phyloP scores from a whole-genome alignment of 805 yeast species.

The Hanseniaspora pseudoguilliermondii region DNA sequence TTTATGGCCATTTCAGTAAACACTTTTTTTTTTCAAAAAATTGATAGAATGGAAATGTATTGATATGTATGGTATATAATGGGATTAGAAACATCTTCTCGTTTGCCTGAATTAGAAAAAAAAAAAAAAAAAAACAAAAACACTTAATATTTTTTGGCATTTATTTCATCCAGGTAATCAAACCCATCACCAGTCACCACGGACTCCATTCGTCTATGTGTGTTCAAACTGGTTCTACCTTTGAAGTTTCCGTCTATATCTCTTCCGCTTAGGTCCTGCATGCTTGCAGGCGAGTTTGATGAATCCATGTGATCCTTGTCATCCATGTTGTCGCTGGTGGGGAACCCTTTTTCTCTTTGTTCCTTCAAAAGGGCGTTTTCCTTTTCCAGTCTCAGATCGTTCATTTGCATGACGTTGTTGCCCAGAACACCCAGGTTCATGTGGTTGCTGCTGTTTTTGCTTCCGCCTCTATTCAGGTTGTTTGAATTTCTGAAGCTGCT shows the following conservation, averaged over 20 bases:
- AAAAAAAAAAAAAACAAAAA: neutral
- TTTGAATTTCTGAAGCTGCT: neutral
- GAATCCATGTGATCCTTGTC: neutral
- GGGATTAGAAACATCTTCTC: neutral
- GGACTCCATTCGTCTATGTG: slow-evolving; percentile 8
- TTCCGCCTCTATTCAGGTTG: neutral
- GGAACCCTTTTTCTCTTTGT: slow-evolving; percentile 11
- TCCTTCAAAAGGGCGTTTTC: slow-evolving; percentile 6
- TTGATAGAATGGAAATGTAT: no score
- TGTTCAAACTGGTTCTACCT: slow-evolving; percentile 8
- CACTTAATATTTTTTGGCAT: slow-evolving; percentile 5
- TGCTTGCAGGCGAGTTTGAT: neutral
- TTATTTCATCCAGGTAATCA: slow-evolving; percentile 9
- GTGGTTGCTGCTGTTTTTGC: neutral
- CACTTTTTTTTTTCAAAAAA: no score
- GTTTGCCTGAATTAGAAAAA: no score
- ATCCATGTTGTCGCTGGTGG: slow-evolving; percentile 3
- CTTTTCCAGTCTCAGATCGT: slow-evolving; percentile 1
- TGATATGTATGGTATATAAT: no score
- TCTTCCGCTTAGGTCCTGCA: neutral
- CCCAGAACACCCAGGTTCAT: neutral
- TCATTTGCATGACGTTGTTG: slow-evolving; percentile 8
- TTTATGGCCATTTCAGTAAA: no score
- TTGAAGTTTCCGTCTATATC: slow-evolving; percentile 8
- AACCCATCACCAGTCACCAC: slow-evolving; percentile 5